Conservation (phyloP, 2,329 filamentous ascomycete genomes). For the Xylaria sp. region DNA sequence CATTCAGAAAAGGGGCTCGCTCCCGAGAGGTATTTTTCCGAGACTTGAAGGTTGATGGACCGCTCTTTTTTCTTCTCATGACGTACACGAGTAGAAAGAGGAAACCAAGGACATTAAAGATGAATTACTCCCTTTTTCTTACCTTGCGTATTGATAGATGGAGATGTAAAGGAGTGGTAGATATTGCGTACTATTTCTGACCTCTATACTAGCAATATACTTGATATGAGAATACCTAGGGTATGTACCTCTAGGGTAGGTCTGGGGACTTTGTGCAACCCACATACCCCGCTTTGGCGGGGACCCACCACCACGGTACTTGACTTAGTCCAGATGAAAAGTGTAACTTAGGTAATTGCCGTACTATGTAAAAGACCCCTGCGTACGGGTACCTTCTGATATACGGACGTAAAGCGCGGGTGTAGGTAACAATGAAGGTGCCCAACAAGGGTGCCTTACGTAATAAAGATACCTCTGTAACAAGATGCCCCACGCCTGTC, state of each 20-base stretch:
- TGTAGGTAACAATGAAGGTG: not conserved
- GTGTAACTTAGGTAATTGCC: not conserved
- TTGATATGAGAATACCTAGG: constrained; percentile 1
- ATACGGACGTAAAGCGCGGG: not conserved
- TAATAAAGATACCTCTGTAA: not conserved
- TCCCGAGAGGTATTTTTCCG: not conserved
- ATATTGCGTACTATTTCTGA: not conserved
- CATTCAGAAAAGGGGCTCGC: constrained; percentile 1
- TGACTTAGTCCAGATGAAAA: not conserved
- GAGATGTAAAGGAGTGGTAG: not conserved
- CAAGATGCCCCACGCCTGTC: constrained; percentile 24
- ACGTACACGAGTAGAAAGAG: not conserved
- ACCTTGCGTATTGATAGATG: not conserved
- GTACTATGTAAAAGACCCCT: not conserved
- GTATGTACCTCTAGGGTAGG: constrained; percentile 27
- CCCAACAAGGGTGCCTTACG: not conserved
- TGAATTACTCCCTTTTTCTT: not conserved
- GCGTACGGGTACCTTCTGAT: not conserved
- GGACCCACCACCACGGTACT: not conserved
- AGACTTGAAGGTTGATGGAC: not conserved
- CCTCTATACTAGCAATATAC: not conserved
- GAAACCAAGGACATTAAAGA: not conserved
- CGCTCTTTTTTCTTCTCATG: not conserved
- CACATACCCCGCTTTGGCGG: not conserved
- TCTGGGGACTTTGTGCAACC: not conserved